Conservation (phyloP, 1,139 yeast species). For the Suzukiozyma palmioleophila region DNA sequence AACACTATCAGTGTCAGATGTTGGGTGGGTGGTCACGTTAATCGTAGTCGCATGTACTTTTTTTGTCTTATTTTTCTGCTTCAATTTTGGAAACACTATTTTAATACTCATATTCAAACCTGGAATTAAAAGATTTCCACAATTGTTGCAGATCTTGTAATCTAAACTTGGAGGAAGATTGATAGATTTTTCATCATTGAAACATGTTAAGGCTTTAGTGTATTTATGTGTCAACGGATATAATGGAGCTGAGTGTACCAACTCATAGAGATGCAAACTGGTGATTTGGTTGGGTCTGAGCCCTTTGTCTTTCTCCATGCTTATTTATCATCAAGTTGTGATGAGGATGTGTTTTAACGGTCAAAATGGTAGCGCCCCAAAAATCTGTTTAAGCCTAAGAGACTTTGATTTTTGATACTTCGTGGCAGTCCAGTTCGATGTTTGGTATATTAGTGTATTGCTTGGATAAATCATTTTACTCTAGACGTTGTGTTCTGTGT, state of each 20-base stretch:
- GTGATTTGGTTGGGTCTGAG: slow-evolving; percentile 16
- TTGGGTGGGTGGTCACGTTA: not conserved
- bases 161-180: slow-evolving; percentile 22
- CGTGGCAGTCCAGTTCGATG: no score
- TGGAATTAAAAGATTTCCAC: slow-evolving; percentile 44
- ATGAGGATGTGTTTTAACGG: no score
- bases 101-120: slow-evolving; percentile 34
- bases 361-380: no score
- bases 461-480: no score
- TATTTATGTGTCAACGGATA: slow-evolving; percentile 25
- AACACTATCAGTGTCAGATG: no score
- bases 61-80: slow-evolving; percentile 3
- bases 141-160: slow-evolving; percentile 39
- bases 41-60: not conserved
- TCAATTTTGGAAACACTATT: slow-evolving; percentile 11
- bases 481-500: no score
- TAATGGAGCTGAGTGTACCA: slow-evolving; percentile 24
- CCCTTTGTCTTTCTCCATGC: not conserved
- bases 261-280: slow-evolving; percentile 26
- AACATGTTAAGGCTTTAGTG: slow-evolving; percentile 19
- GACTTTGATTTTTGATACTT: no score
- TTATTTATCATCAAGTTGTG: no score
- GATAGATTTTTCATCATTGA: slow-evolving; percentile 20
- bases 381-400: no score
- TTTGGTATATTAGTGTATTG: no score